phyloP scores from a whole-genome alignment of 805 yeast species.

The Ogataea nonfermentans region DNA sequence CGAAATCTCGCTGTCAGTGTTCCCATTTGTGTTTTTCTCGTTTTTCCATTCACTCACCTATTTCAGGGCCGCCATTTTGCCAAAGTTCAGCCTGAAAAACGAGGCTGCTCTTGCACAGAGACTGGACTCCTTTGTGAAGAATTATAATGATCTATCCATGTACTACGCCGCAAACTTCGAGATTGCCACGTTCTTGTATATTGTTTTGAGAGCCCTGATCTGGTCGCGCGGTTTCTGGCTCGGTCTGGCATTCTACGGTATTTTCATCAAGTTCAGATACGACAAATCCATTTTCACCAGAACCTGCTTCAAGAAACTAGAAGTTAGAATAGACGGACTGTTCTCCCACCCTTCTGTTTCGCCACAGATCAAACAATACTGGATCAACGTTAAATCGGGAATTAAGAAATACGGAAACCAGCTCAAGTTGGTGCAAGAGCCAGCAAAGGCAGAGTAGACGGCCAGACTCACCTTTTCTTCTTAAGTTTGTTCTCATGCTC shows the following conservation, averaged over 20 bases:
- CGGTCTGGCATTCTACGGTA: slow-evolving; percentile 49
- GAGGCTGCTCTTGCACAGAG: slow-evolving; percentile 12
- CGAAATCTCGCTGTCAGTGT: slow-evolving; percentile 55
- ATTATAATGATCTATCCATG: slow-evolving; percentile 60
- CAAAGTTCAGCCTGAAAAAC: slow-evolving; percentile 44
- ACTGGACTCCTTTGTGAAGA: slow-evolving; percentile 45
- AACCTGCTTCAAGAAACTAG: slow-evolving; percentile 58
- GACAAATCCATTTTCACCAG: slow-evolving; percentile 75
- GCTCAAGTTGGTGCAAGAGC: slow-evolving; percentile 12
- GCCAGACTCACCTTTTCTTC: slow-evolving; percentile 35
- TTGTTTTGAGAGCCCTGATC: slow-evolving; percentile 42
- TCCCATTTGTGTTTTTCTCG: slow-evolving; percentile 77
- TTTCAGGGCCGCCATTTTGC: slow-evolving; percentile 61
- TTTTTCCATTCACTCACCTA: slow-evolving; percentile 80
- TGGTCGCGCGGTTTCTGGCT: slow-evolving; percentile 64
- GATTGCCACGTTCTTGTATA: slow-evolving; percentile 25
- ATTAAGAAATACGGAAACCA: slow-evolving; percentile 23
- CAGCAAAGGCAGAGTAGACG: slow-evolving; percentile 16
- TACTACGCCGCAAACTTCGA: slow-evolving; percentile 60
- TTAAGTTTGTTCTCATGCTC: slow-evolving; percentile 61
- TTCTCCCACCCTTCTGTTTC: slow-evolving; percentile 55
- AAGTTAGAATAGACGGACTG: slow-evolving; percentile 58
- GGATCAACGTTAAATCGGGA: slow-evolving; percentile 46
- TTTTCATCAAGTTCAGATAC: slow-evolving; percentile 74
- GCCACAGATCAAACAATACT: slow-evolving; percentile 43